phyloP scores from a whole-genome alignment of 495 filamentous ascomycete genomes.

The Ramalina peruviana region DNA sequence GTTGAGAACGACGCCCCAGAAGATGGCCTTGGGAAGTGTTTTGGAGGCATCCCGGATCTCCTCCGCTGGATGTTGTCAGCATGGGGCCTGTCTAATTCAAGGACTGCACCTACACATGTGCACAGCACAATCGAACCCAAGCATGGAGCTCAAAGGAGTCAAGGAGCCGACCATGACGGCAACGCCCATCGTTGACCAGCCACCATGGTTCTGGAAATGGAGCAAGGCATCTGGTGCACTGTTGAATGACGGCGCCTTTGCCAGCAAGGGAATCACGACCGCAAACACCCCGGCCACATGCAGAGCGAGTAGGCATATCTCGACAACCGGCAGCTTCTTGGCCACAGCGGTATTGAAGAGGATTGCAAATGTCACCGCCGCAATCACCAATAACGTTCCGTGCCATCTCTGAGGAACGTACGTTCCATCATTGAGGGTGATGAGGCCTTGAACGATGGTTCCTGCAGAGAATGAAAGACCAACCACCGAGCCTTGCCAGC shows the following conservation, averaged over 20 bases:
- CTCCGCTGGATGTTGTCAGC: conserved; percentile 27
- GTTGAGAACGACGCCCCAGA: conserved; percentile 35
- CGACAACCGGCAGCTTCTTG: conserved; percentile 39
- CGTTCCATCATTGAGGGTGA: conserved; percentile 26
- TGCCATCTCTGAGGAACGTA: conserved; percentile 42
- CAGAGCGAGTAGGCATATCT: conserved; percentile 43
- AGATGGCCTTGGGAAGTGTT: conserved; percentile 41
- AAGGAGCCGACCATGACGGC: conserved; percentile 43
- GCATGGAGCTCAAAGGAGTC: conserved; percentile 34
- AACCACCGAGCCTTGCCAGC: conserved; percentile 45
- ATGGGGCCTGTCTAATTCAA: not conserved
- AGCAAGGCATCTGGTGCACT: conserved; percentile 36
- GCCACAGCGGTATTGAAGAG: conserved; percentile 43
- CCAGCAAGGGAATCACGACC: conserved; percentile 43
- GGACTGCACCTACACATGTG: conserved; percentile 36
- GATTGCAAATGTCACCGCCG: conserved; percentile 33
- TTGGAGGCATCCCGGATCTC: conserved; percentile 42
- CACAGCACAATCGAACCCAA: conserved; percentile 42
- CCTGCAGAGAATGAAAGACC: conserved; percentile 39
- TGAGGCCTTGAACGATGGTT: conserved; percentile 44
- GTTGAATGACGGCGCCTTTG: conserved; percentile 31
- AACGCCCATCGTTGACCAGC: conserved; percentile 38
- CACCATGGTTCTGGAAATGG: conserved; percentile 39
- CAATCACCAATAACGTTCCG: conserved; percentile 43
- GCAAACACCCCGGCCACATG: conserved; percentile 50